phyloP scores from a whole-genome alignment of 2,329 filamentous ascomycete species.

The Trichoderma arundinaceum region DNA sequence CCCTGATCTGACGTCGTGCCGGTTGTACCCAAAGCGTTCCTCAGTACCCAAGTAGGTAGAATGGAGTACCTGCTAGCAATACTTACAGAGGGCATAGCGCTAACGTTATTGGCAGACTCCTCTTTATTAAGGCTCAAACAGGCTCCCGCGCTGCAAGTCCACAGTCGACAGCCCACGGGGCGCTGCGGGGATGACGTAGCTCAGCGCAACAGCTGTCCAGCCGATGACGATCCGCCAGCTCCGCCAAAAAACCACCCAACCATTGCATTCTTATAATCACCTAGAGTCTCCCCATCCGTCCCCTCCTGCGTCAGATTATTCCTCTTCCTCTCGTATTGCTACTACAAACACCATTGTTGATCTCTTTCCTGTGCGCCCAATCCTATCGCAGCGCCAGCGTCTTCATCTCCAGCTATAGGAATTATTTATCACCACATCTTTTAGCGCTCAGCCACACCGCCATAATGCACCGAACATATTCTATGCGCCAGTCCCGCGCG shows the following conservation, averaged over 20 bases:
- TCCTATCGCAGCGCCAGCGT: constrained; percentile 8
- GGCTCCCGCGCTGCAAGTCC: constrained; percentile 6
- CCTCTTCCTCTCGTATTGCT: constrained; percentile 10
- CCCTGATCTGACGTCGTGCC: constrained; percentile 19
- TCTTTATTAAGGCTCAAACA: constrained; percentile 15
- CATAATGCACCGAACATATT: constrained; percentile 97
- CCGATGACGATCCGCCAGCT: constrained; percentile 33
- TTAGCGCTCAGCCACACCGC: constrained; percentile 35
- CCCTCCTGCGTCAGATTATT: constrained; percentile 18
- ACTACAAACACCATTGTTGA: constrained; percentile 21
- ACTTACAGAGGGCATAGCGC: constrained; percentile 3
- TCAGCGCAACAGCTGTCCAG: constrained; percentile 26
- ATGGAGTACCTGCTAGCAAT: no score
- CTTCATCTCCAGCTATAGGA: constrained; percentile 5
- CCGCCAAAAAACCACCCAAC: constrained; percentile 23
- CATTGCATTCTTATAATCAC: constrained; percentile 30
- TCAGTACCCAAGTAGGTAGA: neutral
- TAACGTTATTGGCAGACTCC: constrained; percentile 11
- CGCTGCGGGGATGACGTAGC: constrained; percentile 30
- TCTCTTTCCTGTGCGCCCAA: constrained; percentile 14
- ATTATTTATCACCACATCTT: constrained; percentile 30
- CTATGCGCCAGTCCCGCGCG: constrained; percentile 95
- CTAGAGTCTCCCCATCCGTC: constrained; percentile 21
- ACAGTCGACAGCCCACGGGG: neutral
- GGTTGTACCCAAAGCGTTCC: constrained; percentile 2